phyloP scores from a whole-genome alignment of 2,329 filamentous ascomycete species.

The Fusarium torulosum region DNA sequence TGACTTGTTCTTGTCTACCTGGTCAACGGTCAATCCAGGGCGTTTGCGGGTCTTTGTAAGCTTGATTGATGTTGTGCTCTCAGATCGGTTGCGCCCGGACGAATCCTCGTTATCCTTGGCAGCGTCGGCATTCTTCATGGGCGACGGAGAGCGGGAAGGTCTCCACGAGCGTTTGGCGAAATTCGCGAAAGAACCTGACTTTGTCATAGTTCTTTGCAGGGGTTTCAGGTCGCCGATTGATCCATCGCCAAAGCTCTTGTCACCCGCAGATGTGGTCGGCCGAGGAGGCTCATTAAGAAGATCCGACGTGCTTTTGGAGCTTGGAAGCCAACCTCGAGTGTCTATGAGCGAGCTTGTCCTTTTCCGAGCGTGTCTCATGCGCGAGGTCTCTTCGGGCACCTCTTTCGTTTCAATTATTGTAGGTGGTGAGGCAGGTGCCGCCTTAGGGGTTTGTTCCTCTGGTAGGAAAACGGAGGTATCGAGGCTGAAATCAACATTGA shows the following conservation, averaged over 20 bases:
- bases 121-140: constrained; percentile 51
- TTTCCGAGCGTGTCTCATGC: constrained; percentile 44
- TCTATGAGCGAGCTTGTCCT: constrained; percentile 63
- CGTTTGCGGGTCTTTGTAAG: constrained; percentile 48
- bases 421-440: constrained; percentile 24
- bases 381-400: constrained; percentile 33
- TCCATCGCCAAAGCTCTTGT: constrained; percentile 39
- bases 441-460: constrained; percentile 35
- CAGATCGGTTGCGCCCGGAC: constrained; percentile 43
- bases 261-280: constrained; percentile 46
- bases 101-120: constrained; percentile 40
- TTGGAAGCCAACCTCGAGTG: constrained; percentile 65
- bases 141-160: constrained; percentile 63
- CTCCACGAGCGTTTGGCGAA: constrained; percentile 67
- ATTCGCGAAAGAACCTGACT: constrained; percentile 62
- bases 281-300: constrained; percentile 42
- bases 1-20: constrained; percentile 42
- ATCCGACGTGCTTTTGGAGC: constrained; percentile 57
- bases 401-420: constrained; percentile 44
- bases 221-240: constrained; percentile 45
- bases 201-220: constrained; percentile 54
- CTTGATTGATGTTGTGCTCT: constrained; percentile 44
- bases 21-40: constrained; percentile 48
- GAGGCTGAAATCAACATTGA: constrained; percentile 64
- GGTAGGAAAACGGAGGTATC: constrained; percentile 60